Percentiles rank a stretch among this genome's conserved stretches.
Conservation (phyloP, 148 eudicot genomes). For the Rhododendron ovatum region DNA sequence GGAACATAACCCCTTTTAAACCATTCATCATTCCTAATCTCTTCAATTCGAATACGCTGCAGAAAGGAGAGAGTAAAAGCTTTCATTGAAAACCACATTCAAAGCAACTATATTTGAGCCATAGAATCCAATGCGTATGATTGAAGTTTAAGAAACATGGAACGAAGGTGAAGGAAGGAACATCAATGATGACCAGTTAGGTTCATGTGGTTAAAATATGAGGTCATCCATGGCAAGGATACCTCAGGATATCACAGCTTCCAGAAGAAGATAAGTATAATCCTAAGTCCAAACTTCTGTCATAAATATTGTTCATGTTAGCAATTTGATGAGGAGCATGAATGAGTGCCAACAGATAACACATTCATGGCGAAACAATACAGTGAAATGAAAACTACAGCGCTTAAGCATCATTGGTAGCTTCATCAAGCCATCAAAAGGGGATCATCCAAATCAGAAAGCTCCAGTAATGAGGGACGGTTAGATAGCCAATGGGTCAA, state of each 20-base stretch:
- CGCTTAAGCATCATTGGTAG: neutral
- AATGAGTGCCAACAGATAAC: neutral
- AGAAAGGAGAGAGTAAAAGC: neutral
- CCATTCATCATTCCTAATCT: conserved; percentile 90
- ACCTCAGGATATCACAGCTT: neutral
- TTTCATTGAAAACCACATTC: neutral
- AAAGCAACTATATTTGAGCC: neutral
- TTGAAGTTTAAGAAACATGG: neutral
- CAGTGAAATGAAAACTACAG: neutral
- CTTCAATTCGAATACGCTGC: conserved; percentile 83
- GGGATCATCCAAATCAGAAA: neutral
- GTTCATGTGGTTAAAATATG: neutral
- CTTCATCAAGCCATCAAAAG: neutral
- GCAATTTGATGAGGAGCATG: neutral
- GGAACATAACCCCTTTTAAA: conserved; percentile 77
- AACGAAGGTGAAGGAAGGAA: neutral
- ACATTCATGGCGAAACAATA: neutral
- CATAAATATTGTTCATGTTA: neutral
- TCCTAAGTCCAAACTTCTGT: neutral
- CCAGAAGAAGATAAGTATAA: neutral
- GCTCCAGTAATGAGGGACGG: neutral
- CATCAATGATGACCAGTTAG: neutral
- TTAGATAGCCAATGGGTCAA: neutral
- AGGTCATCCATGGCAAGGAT: neutral
- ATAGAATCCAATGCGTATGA: neutral